These are phyloP conservation scores for Ceratocystis cubensis DNA, from an alignment of 2,329 filamentous ascomycete genomes.

Conservation along the genomic window DNA sequence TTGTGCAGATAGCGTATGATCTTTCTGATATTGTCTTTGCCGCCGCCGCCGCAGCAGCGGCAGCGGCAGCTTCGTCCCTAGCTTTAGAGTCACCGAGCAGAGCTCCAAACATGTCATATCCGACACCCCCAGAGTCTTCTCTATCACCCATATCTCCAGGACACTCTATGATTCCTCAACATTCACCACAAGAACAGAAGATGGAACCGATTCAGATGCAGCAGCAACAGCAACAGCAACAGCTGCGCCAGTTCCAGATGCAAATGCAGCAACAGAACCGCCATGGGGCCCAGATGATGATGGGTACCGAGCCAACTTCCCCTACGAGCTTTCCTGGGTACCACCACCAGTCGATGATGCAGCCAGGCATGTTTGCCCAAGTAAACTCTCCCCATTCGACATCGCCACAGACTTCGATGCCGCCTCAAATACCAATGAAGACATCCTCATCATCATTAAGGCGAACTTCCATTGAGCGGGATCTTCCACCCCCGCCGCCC, in stretches of 20 bases:
- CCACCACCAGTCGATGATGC: slow-evolving; percentile 26
- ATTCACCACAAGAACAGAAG: slow-evolving; percentile 28
- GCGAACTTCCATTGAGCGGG: slow-evolving; percentile 27
- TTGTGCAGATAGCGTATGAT: slow-evolving; percentile 47
- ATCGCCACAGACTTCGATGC: slow-evolving; percentile 16
- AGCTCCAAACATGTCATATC: slow-evolving; percentile 24
- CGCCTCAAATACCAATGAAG: slow-evolving; percentile 28
- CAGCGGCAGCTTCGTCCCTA: not conserved
- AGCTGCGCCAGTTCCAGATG: slow-evolving; percentile 17
- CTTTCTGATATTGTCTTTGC: slow-evolving; percentile 37
- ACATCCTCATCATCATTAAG: slow-evolving; percentile 23
- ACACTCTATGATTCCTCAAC: slow-evolving; percentile 23
- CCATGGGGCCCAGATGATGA: slow-evolving; percentile 21
- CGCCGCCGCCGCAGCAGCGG: slow-evolving; percentile 19
- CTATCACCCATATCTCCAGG: slow-evolving; percentile 24
- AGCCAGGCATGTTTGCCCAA: slow-evolving; percentile 22
- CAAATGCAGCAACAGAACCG: slow-evolving; percentile 11
- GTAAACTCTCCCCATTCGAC: slow-evolving; percentile 14
- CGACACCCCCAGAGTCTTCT: slow-evolving; percentile 24
- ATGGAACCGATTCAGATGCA: slow-evolving; percentile 25
- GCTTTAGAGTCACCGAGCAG: slow-evolving; percentile 23
- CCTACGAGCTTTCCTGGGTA: slow-evolving; percentile 26
- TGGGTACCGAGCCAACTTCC: slow-evolving; percentile 24
- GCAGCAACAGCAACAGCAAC: slow-evolving; percentile 26
- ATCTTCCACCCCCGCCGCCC: slow-evolving; percentile 28